Conservation (phyloP, 345 rosid species). For the Combretum micranthum region DNA sequence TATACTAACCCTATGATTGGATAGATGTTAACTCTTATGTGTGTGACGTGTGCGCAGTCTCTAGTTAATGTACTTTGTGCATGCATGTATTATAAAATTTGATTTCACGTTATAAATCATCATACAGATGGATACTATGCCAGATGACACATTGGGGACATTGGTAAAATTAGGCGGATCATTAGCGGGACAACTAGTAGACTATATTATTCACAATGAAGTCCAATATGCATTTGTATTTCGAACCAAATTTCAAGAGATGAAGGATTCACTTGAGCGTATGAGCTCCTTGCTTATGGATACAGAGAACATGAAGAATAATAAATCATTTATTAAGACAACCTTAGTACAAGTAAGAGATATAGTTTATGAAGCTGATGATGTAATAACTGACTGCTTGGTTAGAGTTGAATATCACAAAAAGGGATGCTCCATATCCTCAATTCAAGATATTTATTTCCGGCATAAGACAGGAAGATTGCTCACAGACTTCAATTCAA, state of each 20-base stretch:
- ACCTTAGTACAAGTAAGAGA: slow-evolving; percentile 9
- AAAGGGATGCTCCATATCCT: slow-evolving; percentile 1
- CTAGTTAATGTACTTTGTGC: no score
- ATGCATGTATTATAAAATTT: no score
- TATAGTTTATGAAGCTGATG: slow-evolving; percentile 22
- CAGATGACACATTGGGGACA: no score
- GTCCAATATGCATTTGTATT: slow-evolving; percentile 6
- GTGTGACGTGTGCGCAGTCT: no score
- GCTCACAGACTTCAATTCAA: slow-evolving; percentile 14
- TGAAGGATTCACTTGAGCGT: slow-evolving; percentile 11
- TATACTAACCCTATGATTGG: no score
- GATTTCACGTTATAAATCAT: no score
- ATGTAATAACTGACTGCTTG: slow-evolving; percentile 19
- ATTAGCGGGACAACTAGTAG: not conserved
- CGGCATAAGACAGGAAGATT: slow-evolving; percentile 8
- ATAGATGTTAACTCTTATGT: no score
- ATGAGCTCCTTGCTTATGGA: slow-evolving; percentile 14
- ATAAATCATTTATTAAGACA: slow-evolving; percentile 1
- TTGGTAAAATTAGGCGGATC: no score
- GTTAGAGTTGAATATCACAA: slow-evolving; percentile 14
- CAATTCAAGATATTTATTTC: slow-evolving; percentile 2
- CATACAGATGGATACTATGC: no score
- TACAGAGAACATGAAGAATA: slow-evolving; percentile 8
- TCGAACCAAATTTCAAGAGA: slow-evolving; percentile 8
- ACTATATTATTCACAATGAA: no score